phyloP scores from a whole-genome alignment of 805 yeast genomes.

The Kuraishia hungarica region DNA sequence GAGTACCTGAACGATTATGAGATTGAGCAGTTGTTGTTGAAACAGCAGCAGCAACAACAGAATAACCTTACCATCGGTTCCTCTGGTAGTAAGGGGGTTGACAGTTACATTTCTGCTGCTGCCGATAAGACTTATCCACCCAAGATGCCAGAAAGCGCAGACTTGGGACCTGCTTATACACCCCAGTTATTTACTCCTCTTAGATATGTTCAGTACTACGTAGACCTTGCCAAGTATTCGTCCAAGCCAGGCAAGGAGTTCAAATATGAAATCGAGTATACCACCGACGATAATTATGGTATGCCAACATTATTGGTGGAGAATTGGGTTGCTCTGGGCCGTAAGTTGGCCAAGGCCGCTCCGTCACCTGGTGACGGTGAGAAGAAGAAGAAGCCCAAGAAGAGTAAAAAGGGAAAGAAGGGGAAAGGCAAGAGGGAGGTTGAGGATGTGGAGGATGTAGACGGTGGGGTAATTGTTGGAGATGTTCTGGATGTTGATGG shows the following conservation, averaged over 20 bases:
- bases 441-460: too few species aligned
- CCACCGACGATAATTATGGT: conserved; percentile 50
- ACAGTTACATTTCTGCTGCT: conserved; percentile 3
- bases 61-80: background rate
- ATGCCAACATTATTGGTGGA: conserved; percentile 48
- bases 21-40: too few species aligned
- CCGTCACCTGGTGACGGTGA: conserved; percentile 16
- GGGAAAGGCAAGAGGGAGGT: background rate
- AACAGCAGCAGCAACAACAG: background rate
- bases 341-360: conserved; percentile 33
- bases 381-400: background rate
- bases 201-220: conserved; percentile 63
- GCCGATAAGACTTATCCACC: conserved; percentile 57
- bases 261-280: conserved; percentile 56
- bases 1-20: conserved; percentile 9
- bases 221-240: conserved; percentile 39
- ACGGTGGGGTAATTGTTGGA: conserved; percentile 2
- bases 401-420: background rate
- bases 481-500: background rate
- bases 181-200: conserved; percentile 69
- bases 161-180: conserved; percentile 70
- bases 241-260: conserved; percentile 36
- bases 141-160: conserved; percentile 41
- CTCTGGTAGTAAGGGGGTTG: background rate
- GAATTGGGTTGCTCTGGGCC: conserved; percentile 54